Percentiles rank a stretch among this genome's conserved stretches.
phyloP scores from a whole-genome alignment of 192 early-diverging fungal genomes.

The Coemansia erecta region DNA sequence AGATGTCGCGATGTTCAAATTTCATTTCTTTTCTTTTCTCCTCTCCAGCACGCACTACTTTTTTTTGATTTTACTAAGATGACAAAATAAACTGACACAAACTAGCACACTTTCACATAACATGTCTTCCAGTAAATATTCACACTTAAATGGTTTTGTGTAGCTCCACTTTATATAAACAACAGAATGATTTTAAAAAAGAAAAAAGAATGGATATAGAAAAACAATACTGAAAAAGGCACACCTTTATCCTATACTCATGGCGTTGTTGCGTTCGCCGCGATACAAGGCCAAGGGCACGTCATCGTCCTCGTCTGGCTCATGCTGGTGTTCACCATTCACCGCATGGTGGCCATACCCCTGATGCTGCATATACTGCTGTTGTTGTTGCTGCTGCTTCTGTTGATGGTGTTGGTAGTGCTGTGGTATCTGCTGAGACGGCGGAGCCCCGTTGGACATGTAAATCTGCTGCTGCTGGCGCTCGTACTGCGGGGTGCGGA shows the following conservation, averaged over 20 bases:
- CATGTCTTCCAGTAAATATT: too few species aligned
- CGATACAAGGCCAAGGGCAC: slow-evolving; percentile 63
- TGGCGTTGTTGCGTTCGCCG: slow-evolving; percentile 49
- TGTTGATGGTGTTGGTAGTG: too few species aligned
- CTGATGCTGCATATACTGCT: neutral
- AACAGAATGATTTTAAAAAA: slow-evolving; percentile 3
- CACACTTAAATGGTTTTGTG: too few species aligned
- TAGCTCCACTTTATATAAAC: neutral
- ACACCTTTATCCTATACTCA: slow-evolving; percentile 30
- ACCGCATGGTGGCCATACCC: neutral
- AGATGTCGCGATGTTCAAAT: neutral
- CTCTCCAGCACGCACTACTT: too few species aligned
- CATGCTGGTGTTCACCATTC: neutral
- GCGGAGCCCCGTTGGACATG: slow-evolving; percentile 12
- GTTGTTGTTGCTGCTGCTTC: slow-evolving; percentile 13
- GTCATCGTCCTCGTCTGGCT: slow-evolving; percentile 62
- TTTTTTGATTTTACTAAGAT: too few species aligned
- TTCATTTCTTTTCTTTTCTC: neutral
- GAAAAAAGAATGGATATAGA: slow-evolving; percentile 3
- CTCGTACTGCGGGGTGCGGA: slow-evolving; percentile 54
- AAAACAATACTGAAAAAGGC: neutral
- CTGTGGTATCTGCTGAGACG: slow-evolving; percentile 6
- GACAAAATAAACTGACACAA: too few species aligned
- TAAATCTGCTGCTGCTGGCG: slow-evolving; percentile 56
- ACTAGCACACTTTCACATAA: too few species aligned